Base-by-base conservation (phyloP, 257 asterid genomes). In the Haberlea rhodopensis region DNA sequence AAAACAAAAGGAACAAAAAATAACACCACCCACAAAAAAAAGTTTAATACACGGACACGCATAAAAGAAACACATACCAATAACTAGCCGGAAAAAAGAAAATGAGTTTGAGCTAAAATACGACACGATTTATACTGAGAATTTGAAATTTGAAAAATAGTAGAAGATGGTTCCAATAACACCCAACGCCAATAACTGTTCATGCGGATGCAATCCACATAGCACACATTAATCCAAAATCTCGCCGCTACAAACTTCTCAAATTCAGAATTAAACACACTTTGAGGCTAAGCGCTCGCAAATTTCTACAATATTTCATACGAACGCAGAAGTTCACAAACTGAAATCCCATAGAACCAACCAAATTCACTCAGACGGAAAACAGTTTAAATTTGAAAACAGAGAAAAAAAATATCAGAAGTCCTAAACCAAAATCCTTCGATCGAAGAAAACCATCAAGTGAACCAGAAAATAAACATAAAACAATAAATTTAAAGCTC, bases 381-480 rank as follows among this genome's bases (percentile, higher is more conserved):
- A 64, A 31, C 29, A 27, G 46, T 52, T 65, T 43, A 65, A 61
- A 66, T 56, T 65, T 32, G 52, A 37, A 37, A 37, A 37, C 69
- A 28, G 71, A 57, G 18, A 18, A 53, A 61, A 5, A 21, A 52
- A 34, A 57, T 43, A 40, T 37, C 66, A 61, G 37, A 63, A 48
- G 0, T 37, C 18, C 23, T 21, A 25, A 40, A 45, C 34, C 53
- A 32, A 28, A 56, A 49, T 40, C 68, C n/a, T 62, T 22, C 68
- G 77, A 76, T 71, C 77, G 69, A 69, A 74, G 54, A 45, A 19
- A 66, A 63, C 51, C 70, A 53, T n/a, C n/a, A 23, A 40, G 66
- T 57, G 52, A 46, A 66, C 28, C 69, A 49, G 34, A 29, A 77
- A 69, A 60, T 11, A 67, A 55, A 69, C 62, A 64, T 67, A 51